phyloP scores from a whole-genome alignment of 257 asterid species.

The Catharanthus roseus region DNA sequence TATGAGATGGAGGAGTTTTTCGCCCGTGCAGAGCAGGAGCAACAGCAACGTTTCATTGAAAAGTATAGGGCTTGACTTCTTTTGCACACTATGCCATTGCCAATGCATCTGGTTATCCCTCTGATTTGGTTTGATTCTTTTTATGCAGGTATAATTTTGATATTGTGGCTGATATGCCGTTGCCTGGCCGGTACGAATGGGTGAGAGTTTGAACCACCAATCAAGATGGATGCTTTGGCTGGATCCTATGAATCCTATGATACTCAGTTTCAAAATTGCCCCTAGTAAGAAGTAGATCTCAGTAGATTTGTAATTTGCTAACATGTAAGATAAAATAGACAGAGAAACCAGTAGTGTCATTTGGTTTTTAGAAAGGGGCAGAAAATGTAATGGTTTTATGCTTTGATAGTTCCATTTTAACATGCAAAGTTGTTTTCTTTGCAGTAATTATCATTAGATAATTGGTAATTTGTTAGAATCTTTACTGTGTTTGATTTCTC shows the following conservation, averaged over 20 bases:
- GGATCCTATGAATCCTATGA: conserved; percentile 1
- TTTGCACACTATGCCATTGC: not conserved
- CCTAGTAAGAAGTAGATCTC: not conserved
- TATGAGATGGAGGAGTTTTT: conserved; percentile 66
- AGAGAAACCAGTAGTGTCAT: conserved; percentile 4
- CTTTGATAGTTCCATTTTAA: conserved; percentile 1
- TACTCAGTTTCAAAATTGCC: conserved; percentile 1
- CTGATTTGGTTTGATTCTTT: not conserved
- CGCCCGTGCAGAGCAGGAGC: conserved; percentile 44
- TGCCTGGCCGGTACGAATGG: conserved; percentile 82
- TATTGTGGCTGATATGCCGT: conserved; percentile 42
- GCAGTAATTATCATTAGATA: no score
- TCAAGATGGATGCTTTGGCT: conserved; percentile 9
- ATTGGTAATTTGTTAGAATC: no score
- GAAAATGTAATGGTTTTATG: conserved; percentile 12
- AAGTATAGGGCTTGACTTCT: conserved; percentile 34
- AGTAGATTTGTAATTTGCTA: conserved; percentile 14
- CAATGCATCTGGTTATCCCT: not conserved
- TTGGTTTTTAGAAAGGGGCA: conserved; percentile 2
- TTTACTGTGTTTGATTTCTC: no score
- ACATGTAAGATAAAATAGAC: conserved; percentile 17
- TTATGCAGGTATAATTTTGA: conserved; percentile 71
- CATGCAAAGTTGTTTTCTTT: conserved; percentile 14
- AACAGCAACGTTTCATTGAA: conserved; percentile 47
- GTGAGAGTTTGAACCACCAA: conserved; percentile 37